A percentile compares a stretch with the other conserved stretches of the same genome.
Conservation (phyloP, 768 basidiomycete genomes). For the Lepiota subincarnata region DNA sequence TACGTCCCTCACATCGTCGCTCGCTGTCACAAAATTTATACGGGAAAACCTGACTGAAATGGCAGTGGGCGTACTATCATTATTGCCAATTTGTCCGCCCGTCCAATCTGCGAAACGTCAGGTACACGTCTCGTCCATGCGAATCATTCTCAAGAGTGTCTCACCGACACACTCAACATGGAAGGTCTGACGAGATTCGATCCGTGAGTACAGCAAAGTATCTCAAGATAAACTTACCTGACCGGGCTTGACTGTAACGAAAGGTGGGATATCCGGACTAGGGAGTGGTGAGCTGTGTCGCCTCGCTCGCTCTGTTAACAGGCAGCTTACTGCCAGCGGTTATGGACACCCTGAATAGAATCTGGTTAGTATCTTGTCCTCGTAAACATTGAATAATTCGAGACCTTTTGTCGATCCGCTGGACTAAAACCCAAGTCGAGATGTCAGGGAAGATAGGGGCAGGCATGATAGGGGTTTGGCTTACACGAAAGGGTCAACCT, state of each 20-base stretch:
- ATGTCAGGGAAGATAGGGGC: not conserved
- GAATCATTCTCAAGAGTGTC: constrained; percentile 12
- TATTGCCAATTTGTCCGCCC: constrained; percentile 74
- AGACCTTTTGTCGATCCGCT: constrained; percentile 59
- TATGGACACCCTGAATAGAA: constrained; percentile 52
- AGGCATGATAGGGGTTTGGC: constrained; percentile 16
- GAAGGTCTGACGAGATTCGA: constrained; percentile 43
- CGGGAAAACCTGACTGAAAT: not conserved
- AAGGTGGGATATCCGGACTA: constrained; percentile 59
- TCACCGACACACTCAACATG: constrained; percentile 66
- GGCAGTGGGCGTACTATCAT: constrained; percentile 47
- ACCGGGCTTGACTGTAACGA: constrained; percentile 59
- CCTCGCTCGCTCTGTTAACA: not conserved
- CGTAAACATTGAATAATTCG: not conserved
- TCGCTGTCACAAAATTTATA: constrained; percentile 15
- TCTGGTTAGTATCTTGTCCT: not conserved
- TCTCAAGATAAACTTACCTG: constrained; percentile 30
- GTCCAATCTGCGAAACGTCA: constrained; percentile 61
- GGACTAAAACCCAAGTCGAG: constrained; percentile 20
- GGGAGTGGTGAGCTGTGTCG: constrained; percentile 16
- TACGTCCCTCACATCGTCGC: constrained; percentile 65
- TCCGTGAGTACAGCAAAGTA: not conserved
- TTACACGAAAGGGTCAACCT: constrained; percentile 73
- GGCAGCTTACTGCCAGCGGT: constrained; percentile 66
- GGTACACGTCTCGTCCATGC: not conserved